phyloP scores from a whole-genome alignment of 208 protist genomes.

The Trypanosoma vivax region DNA sequence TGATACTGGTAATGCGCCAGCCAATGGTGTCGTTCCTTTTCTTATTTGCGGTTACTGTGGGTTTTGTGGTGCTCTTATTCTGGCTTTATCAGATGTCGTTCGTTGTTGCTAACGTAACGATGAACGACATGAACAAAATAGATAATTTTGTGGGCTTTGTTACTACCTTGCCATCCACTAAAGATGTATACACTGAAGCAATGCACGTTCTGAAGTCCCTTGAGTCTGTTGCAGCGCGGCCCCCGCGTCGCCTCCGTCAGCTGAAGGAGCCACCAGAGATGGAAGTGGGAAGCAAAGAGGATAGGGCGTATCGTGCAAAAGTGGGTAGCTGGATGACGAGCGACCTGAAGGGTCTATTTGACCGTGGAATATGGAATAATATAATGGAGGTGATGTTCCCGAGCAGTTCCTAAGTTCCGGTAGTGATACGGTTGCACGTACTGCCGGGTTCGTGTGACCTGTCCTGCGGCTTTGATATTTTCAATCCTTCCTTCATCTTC shows the following conservation, averaged over 20 bases:
- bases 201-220: constrained; percentile 39
- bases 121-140: constrained; percentile 88
- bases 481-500: too few species aligned
- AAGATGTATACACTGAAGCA: constrained; percentile 63
- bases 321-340: constrained; percentile 40
- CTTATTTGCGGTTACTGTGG: constrained; percentile 70
- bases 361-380: constrained; percentile 68
- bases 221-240: constrained; percentile 40
- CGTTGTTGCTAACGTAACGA: constrained; percentile 66
- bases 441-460: too few species aligned
- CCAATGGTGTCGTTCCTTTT: constrained; percentile 53
- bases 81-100: constrained; percentile 81
- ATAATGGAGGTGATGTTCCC: constrained; percentile 78
- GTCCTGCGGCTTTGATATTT: too few species aligned
- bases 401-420: constrained; percentile 13
- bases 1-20: constrained; percentile 53
- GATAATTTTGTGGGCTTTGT: constrained; percentile 66
- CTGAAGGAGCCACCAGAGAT: constrained; percentile 38
- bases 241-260: constrained; percentile 32
- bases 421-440: too few species aligned
- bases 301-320: constrained; percentile 54
- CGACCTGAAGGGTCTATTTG: constrained; percentile 62
- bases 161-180: constrained; percentile 32
- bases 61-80: constrained; percentile 70
- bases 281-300: constrained; percentile 26